Conservation (phyloP, 805 yeast species). For the Saccharomyces jurei region DNA sequence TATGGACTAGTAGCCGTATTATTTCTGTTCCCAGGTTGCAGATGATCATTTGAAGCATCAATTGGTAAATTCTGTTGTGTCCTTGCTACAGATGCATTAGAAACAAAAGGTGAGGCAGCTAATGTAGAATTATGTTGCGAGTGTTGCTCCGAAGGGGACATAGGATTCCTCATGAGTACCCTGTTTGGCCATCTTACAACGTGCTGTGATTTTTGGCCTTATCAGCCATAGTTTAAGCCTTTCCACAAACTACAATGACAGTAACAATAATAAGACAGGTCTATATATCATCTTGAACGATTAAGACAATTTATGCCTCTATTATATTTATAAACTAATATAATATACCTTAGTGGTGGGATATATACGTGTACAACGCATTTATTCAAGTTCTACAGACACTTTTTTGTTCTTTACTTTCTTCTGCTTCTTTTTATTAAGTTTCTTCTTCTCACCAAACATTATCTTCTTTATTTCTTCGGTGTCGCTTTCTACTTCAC, state of each 20-base stretch:
- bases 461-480: conserved; percentile 54
- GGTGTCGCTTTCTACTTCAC: conserved; percentile 71
- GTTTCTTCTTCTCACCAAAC: conserved; percentile 39
- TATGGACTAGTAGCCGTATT: conserved; percentile 6
- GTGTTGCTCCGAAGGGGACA: conserved; percentile 30
- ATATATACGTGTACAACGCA: neutral
- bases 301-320: neutral
- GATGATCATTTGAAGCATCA: conserved; percentile 3
- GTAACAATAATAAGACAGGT: neutral
- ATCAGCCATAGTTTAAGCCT: neutral
- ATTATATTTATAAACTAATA: neutral
- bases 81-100: conserved; percentile 29
- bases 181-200: neutral
- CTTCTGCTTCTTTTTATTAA: conserved; percentile 35
- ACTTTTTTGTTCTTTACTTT: conserved; percentile 40
- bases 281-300: neutral
- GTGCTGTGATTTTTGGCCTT: neutral
- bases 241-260: neutral
- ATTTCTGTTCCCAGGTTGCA: conserved; percentile 1
- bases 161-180: neutral
- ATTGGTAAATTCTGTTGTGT: conserved; percentile 4
- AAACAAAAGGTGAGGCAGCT: conserved; percentile 61
- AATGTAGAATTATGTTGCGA: conserved; percentile 68
- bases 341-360: neutral
- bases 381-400: conserved; percentile 48